Evolutionary conservation across 2,329 filamentous ascomycete species (phyloP), one percentile per base, ranked within the genome.

Genomic region (Knufia petricola): DNA sequence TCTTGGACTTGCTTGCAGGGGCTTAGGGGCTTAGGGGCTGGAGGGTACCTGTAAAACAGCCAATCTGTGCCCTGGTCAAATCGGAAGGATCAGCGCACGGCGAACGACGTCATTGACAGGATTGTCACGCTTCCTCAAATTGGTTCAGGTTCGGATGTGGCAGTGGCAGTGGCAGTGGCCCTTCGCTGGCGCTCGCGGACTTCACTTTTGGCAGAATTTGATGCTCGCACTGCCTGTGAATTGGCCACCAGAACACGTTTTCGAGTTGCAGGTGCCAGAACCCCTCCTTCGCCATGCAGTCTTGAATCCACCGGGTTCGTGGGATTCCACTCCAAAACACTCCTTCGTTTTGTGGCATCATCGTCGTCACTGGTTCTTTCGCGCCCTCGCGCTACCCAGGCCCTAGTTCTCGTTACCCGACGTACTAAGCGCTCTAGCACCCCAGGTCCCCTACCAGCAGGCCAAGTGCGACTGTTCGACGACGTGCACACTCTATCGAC

Each of bases 311-410:
- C 32, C 6, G 6, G 13, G 6, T 36, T 36, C 13, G 32, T n/a
- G 32, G 32, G 15, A n/a, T 23, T n/a, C 37, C 17, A 21, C 15
- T 19, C 37, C n/a, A n/a, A 12, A 21, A 28, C 40, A 30, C 21
- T 4, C 40, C 40, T 43, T 43, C 40, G 40, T 7, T n/a, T 43
- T 43, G 21, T 40, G 40, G 10, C 40, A 31, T 30, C 37, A 21
- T 24, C 30, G 21, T 43, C 40, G 40, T 43, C 40, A 43, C 24
- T 43, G 40, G 21, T 6, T 30, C 21, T 12, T 41, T 13, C 40
- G 8, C 10, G 6, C 3, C 13, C 12, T 9, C 6, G 15, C 37
- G 37, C 37, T 40, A 40, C 19, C 21, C 21, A 17, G 9, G 21
- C 6, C 37, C 21, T n/a, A 12, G 4, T 40, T 40, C 8, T 40